Percentiles rank a stretch among this genome's conserved stretches.
These are phyloP conservation scores for Tylopilus intermedius DNA, from an alignment of 768 basidiomycete species.

Conservation along the genomic window DNA sequence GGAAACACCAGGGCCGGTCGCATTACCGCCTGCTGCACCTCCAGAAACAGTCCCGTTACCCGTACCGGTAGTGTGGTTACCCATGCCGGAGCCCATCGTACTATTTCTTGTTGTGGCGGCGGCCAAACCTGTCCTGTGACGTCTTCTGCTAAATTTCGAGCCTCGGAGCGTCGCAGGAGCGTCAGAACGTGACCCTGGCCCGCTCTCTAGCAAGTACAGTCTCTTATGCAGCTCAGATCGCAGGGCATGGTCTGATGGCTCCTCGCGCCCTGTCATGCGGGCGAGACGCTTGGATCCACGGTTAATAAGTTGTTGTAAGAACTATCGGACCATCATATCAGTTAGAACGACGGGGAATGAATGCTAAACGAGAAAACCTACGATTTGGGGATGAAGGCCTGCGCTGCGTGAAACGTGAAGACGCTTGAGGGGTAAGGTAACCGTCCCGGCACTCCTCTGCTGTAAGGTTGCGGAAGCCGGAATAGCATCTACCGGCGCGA, in stretches of 20 bases:
- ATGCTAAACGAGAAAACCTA: slow-evolving; percentile 22
- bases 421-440: slow-evolving; percentile 42
- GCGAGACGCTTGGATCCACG: slow-evolving; percentile 59
- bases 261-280: slow-evolving; percentile 58
- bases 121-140: slow-evolving; percentile 7
- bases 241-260: slow-evolving; percentile 46
- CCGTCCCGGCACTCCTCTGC: slow-evolving; percentile 22
- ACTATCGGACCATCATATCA: slow-evolving; percentile 32
- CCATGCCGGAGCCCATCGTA: not conserved
- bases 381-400: slow-evolving; percentile 41
- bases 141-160: slow-evolving; percentile 7
- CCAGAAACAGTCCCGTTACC: slow-evolving; percentile 10
- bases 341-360: not conserved
- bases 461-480: slow-evolving; percentile 16
- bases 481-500: slow-evolving; percentile 31
- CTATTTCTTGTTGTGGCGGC: slow-evolving; percentile 6
- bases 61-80: slow-evolving; percentile 5
- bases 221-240: slow-evolving; percentile 41
- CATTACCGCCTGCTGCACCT: not conserved
- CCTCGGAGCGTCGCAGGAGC: not conserved
- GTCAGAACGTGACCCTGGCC: slow-evolving; percentile 11
- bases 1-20: slow-evolving; percentile 31
- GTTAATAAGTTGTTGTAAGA: slow-evolving; percentile 68
- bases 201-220: slow-evolving; percentile 34
- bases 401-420: slow-evolving; percentile 24